A percentile compares a stretch with the other conserved stretches of the same genome.
phyloP scores from a whole-genome alignment of 164 flowering plant species.

The Cinnamomum micranthum region DNA sequence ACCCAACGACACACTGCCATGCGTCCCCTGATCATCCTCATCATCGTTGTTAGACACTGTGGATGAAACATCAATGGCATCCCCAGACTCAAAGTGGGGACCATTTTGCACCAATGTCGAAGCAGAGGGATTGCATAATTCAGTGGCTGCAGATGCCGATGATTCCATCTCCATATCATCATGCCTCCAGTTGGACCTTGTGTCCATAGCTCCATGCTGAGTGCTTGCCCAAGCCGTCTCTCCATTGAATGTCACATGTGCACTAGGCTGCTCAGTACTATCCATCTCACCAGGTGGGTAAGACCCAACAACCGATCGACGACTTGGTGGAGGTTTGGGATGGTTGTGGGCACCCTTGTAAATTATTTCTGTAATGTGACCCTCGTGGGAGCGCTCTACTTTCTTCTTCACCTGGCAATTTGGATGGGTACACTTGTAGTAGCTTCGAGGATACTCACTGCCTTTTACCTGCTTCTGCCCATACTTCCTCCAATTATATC shows the following conservation, averaged over 20 bases:
- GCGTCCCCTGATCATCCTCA: conserved; percentile 72
- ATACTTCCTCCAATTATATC: conserved; percentile 89
- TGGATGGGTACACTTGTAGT: conserved; percentile 82
- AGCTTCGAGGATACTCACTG: conserved; percentile 84
- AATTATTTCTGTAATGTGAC: conserved; percentile 81
- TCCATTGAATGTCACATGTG: conserved; percentile 32
- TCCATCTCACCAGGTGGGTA: conserved; percentile 41
- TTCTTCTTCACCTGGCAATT: conserved; percentile 89
- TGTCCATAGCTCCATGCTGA: conserved; percentile 29
- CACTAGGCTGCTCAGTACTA: conserved; percentile 31
- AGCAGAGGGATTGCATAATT: conserved; percentile 38
- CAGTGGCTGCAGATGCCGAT: conserved; percentile 36
- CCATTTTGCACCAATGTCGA: conserved; percentile 43
- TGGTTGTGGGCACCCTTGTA: conserved; percentile 89
- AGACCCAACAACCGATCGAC: conserved; percentile 54
- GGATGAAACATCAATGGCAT: conserved; percentile 58
- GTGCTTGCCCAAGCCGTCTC: conserved; percentile 35
- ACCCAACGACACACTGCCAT: conserved; percentile 69
- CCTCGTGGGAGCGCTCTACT: conserved; percentile 85
- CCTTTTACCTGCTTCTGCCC: conserved; percentile 96
- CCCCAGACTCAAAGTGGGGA: conserved; percentile 41
- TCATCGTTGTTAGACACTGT: conserved; percentile 77
- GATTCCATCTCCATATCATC: conserved; percentile 58
- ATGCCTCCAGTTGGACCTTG: conserved; percentile 44
- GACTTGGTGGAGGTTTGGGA: conserved; percentile 69